These are phyloP conservation scores for Curvularia sp. DNA, from an alignment of 2,329 filamentous ascomycete species.

Conservation along the genomic window DNA sequence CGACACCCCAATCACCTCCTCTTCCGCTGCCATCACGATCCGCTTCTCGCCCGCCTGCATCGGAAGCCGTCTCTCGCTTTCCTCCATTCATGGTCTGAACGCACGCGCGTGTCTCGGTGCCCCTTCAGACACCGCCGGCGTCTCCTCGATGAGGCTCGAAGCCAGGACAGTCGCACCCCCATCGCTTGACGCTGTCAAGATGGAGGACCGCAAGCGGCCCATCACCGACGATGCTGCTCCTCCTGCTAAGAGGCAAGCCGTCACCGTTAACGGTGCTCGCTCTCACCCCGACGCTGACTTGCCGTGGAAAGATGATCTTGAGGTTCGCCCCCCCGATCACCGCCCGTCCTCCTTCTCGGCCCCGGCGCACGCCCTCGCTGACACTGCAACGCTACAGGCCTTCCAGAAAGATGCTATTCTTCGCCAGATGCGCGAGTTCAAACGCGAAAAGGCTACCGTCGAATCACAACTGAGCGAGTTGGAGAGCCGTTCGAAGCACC, in stretches of 20 bases:
- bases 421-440: conserved; percentile 98
- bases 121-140: conserved; percentile 46
- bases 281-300: conserved; percentile 71
- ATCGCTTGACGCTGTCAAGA: conserved; percentile 84
- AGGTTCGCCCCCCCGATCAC: conserved; percentile 66
- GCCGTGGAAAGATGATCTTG: conserved; percentile 74
- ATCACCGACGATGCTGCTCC: conserved; percentile 86
- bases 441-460: conserved; percentile 82
- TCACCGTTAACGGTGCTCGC: conserved; percentile 74
- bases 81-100: conserved; percentile 32
- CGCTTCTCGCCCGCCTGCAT: conserved; percentile 33
- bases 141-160: conserved; percentile 83
- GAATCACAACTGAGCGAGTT: conserved; percentile 83
- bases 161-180: conserved; percentile 75
- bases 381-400: conserved; percentile 62
- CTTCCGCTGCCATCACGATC: conserved; percentile 20
- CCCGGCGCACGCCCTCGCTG: conserved; percentile 41
- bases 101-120: conserved; percentile 27
- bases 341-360: conserved; percentile 27
- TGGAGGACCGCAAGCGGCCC: conserved; percentile 99
- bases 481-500: conserved; percentile 77
- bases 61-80: conserved; percentile 21
- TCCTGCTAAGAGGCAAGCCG: conserved; percentile 86
- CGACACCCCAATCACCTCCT: conserved; percentile 30
- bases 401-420: conserved; percentile 96